Percentiles rank a stretch among this genome's conserved stretches.
Conservation (phyloP, 23 red algal genomes). For the Gracilaria domingensis region DNA sequence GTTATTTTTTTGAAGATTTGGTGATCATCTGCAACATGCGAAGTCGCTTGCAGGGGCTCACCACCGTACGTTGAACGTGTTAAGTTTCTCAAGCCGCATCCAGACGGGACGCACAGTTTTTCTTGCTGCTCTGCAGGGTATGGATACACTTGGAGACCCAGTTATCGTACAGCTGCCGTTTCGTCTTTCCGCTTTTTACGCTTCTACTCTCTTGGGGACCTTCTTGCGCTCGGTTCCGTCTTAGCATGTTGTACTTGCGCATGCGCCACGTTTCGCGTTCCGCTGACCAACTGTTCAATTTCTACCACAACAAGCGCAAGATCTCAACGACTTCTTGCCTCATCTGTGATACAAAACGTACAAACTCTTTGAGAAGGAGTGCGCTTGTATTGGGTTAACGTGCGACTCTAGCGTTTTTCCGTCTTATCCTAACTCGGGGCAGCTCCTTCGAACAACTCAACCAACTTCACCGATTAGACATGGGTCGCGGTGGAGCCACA, state of each 20-base stretch:
- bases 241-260: constrained; percentile 6
- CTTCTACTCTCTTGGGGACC: background rate
- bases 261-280: background rate
- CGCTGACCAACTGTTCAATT: background rate
- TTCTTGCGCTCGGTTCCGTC: background rate
- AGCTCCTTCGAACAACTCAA: background rate
- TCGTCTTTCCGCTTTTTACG: background rate
- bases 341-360: background rate
- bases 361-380: background rate
- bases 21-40: background rate
- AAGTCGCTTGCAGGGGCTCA: background rate
- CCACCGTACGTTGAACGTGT: background rate
- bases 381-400: background rate
- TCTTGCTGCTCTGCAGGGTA: background rate
- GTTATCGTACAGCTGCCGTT: background rate
- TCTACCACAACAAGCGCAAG: background rate
- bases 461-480: background rate
- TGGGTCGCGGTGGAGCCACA: constrained; percentile 33
- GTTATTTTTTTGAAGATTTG: constrained; percentile 10
- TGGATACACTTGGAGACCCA: background rate
- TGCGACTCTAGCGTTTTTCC: background rate
- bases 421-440: background rate
- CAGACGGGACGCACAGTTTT: too few relatives aligned
- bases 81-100: too few relatives aligned
- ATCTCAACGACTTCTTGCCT: background rate